Evolutionary conservation across 352 stramenopile genomes (phyloP).

Genomic region (Aphanomyces euteiches): DNA sequence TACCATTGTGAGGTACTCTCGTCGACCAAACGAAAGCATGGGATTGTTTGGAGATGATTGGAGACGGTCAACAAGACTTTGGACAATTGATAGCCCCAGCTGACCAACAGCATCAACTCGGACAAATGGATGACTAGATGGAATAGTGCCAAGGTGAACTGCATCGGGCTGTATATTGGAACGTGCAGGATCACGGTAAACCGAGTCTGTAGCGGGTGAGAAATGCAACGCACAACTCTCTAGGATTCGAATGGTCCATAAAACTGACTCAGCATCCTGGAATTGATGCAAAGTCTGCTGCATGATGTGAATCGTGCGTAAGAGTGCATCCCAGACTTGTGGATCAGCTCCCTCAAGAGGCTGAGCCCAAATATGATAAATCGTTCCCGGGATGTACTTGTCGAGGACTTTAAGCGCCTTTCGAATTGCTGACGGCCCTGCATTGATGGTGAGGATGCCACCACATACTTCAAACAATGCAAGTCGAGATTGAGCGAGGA

Average conservation of each 20-base stretch:
- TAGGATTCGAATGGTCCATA: constrained; percentile 12
- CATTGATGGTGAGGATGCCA: constrained; percentile 27
- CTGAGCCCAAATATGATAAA: constrained; percentile 44
- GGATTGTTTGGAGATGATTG: constrained; percentile 17
- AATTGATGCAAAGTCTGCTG: constrained; percentile 49
- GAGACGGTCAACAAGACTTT: constrained; percentile 45
- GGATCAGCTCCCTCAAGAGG: constrained; percentile 47
- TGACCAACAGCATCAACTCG: constrained; percentile 39
- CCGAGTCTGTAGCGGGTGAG: constrained; percentile 47
- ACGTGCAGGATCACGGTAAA: constrained; percentile 67
- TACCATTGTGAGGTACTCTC: constrained; percentile 56
- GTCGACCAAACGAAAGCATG: constrained; percentile 38
- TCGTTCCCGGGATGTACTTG: constrained; percentile 58
- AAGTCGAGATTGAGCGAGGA: constrained; percentile 39
- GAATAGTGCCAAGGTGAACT: constrained; percentile 37
- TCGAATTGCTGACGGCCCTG: constrained; percentile 21
- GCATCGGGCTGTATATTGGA: constrained; percentile 71
- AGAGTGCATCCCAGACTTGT: constrained; percentile 33
- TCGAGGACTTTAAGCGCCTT: constrained; percentile 36
- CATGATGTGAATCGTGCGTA: constrained; percentile 26
- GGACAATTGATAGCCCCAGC: constrained; percentile 37
- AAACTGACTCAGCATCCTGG: constrained; percentile 33
- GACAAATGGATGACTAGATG: constrained; percentile 36
- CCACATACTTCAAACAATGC: constrained; percentile 43
- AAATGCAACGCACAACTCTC: constrained; percentile 37